Evolutionary conservation across 192 early-diverging fungal species (phyloP).

Genomic region (Entomortierella parvispora): DNA sequence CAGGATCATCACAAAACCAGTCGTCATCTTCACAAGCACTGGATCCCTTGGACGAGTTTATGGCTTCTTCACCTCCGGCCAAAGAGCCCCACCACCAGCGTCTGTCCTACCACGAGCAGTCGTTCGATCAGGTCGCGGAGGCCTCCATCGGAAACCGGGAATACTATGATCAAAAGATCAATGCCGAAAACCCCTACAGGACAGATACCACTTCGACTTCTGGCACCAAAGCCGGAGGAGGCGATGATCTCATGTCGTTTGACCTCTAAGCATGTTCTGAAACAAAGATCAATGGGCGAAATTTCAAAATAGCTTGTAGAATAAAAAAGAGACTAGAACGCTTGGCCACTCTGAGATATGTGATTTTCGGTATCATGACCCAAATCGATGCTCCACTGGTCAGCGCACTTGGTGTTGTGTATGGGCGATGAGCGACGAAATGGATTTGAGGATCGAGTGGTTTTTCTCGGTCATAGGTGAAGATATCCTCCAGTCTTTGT

Average conservation of each 20-base stretch:
- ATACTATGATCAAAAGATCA: conserved; percentile 49
- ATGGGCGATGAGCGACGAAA: no score
- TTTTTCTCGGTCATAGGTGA: no score
- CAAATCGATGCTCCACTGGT: no score
- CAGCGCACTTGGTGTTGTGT: no score
- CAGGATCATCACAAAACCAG: conserved; percentile 3
- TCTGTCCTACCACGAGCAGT: conserved; percentile 44
- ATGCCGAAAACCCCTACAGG: conserved; percentile 44
- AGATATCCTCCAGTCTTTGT: no score
- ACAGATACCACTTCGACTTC: conserved; percentile 32
- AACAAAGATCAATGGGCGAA: no score
- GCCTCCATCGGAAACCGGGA: conserved; percentile 51
- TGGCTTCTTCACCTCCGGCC: neutral
- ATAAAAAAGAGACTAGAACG: no score
- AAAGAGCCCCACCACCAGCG: conserved; percentile 46
- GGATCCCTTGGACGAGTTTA: conserved; percentile 9
- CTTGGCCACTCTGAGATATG: no score
- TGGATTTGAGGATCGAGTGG: no score
- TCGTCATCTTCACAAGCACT: no score
- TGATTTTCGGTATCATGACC: no score
- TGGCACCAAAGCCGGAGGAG: conserved; percentile 6
- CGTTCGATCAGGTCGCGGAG: conserved; percentile 47
- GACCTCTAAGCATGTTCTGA: conserved; percentile 15
- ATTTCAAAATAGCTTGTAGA: no score
- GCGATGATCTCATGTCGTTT: conserved; percentile 46